Base-by-base conservation (phyloP, 140 eudicot genomes). In the Erigeron philadelphicus region DNA sequence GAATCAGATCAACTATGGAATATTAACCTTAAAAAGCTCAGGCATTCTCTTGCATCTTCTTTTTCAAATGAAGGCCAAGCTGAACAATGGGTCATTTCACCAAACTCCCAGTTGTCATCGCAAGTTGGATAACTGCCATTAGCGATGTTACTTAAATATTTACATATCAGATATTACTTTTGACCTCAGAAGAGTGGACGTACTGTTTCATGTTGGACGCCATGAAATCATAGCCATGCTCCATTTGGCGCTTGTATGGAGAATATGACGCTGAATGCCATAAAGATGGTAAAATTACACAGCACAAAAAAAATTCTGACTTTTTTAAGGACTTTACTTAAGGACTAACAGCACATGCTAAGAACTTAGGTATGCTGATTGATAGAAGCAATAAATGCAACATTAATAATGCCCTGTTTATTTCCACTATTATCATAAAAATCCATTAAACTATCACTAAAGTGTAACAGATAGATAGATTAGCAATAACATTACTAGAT, bases 11-110 rank as follows among this genome's bases (percentile, higher is more conserved):
- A 16, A 43, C 48, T 9, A 42, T 53, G 18, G 43, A 58, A 71
- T 73, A 56, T 45, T 64, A 80, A 89, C 96, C 96, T 89, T 60
- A 67, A 71, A 66, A 80, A 68, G 74, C 86, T 82, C 75, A 80
- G 53, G 70, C 67, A 58, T 63, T 84, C 88, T 58, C 78, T 76
- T 45, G 81, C 71, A 54, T 82, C 85, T 72, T 86, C 82, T 72
- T 58, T 67, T 38, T 56, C 59, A 66, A 79, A 77, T 73, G 68
- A 72, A 48, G 86, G 48, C 88, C 86, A 73, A 35, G 75, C 70
- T 69, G 79, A 82, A 78, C 52, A 65, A 68, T 52, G 68, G 9
- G 58, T 64, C 64, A 53, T 73, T 60, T 82, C 80, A 61, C 83
- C 75, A 57, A 71, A 76, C 68, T 61, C 81, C 61, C 53, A 49